phyloP scores from a whole-genome alignment of 2,329 filamentous ascomycete genomes.

The Exophiala dermatitidis region DNA sequence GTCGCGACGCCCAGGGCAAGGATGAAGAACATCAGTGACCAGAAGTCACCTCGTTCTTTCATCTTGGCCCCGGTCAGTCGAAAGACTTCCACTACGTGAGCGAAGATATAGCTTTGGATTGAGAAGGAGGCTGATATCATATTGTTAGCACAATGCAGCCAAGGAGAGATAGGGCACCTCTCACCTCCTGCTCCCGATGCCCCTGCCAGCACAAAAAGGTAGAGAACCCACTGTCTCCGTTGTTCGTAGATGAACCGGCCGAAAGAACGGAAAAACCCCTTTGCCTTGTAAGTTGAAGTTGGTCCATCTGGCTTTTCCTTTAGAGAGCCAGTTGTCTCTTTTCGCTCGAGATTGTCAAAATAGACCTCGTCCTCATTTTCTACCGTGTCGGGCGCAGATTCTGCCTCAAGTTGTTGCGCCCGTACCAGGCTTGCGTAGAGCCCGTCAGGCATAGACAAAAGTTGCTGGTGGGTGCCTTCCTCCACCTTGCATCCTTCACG shows the following conservation, averaged over 20 bases:
- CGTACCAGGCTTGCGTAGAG: constrained; percentile 47
- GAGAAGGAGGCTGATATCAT: constrained; percentile 44
- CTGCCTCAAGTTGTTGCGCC: constrained; percentile 26
- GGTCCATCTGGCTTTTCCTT: constrained; percentile 3
- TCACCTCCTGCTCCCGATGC: constrained; percentile 32
- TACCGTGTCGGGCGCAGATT: constrained; percentile 34
- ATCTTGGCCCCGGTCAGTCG: constrained; percentile 36
- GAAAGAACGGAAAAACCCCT: constrained; percentile 26
- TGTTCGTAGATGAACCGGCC: constrained; percentile 33
- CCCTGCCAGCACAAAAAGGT: constrained; percentile 26
- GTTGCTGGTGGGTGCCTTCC: constrained; percentile 65
- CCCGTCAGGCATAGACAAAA: constrained; percentile 54
- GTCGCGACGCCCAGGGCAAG: constrained; percentile 43
- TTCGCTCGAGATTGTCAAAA: constrained; percentile 9
- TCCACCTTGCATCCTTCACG: constrained; percentile 65
- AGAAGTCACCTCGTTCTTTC: constrained; percentile 43
- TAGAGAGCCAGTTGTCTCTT: constrained; percentile 7
- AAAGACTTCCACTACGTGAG: constrained; percentile 44
- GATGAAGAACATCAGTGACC: constrained; percentile 51
- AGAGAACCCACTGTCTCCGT: constrained; percentile 29
- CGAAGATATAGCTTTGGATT: constrained; percentile 41
- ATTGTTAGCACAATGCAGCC: not conserved
- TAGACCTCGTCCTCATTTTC: constrained; percentile 4
- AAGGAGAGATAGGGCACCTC: constrained; percentile 1
- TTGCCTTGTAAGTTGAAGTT: constrained; percentile 15